Evolutionary conservation across 176 grass and related monocot species (phyloP), one percentile per base, ranked within the genome.

Genomic region (Canna indica): DNA sequence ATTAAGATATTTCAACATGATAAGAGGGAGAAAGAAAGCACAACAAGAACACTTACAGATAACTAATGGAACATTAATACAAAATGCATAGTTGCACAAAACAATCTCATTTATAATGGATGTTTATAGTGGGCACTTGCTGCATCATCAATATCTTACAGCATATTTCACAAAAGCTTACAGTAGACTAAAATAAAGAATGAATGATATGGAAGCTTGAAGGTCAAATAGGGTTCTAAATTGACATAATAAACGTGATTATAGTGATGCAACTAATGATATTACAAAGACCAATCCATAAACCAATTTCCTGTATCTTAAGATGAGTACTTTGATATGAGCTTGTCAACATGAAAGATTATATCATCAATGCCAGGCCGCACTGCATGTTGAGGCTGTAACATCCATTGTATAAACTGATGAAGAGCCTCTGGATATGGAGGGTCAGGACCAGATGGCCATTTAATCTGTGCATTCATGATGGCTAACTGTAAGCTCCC

Each of bases 311-410:
- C n/a, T 26, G 39, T 64, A 36, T 52, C 68, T 96, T 72, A 96
- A 78, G 72, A 73, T 2, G 88, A 88, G 81, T 84, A 76, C 47
- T 96, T 96, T 0, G 79, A 70, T 52, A 88, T 76, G 76, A 96
- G 88, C 81, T 96, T 96, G 75, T 96, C 91, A 47, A 91, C 91
- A 13, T 96, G 91, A 47, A 96, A 80, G 83, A 96, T 84, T 74
- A 96, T 84, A 74, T 91, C 91, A 28, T 91, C 83, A 14, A 96
- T 88, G 38, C 81, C 73, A 33, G 91, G 91, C 36, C 91, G 83
- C 62, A 96, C 75, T 28, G 91, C 78, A 29, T 85, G 85, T 24
- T 96, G 73, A 69, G 91, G 91, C 76, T 96, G 91, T 70, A 96
- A 81, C 88, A 96, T 96, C 91, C 91, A 96, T 64, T 59, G 81